Base-by-base conservation (phyloP, 768 basidiomycete species). In the Russula dissimulans region DNA sequence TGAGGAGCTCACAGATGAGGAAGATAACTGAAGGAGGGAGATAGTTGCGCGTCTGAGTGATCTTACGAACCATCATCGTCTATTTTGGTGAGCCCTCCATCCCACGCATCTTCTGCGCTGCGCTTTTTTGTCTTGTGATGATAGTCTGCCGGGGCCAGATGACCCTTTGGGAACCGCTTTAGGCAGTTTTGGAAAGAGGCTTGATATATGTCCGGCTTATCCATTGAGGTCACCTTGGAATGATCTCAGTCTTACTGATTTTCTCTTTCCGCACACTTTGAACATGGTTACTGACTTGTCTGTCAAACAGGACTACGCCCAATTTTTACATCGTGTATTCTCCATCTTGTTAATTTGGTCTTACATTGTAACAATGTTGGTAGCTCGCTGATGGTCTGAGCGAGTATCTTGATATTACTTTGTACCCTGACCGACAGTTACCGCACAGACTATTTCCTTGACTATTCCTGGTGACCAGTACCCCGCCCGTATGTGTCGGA, bases 1-100 rank as follows among this genome's bases (percentile, higher is more conserved):
- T 17, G 95, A 95, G 59, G 91, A 94, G 68, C 74, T 97, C 62
- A 97, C 95, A 3, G 93, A 94, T 22, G 84, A 84, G 7, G 83
- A 82, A 10, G 80, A 83, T 3, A 78, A 80, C 2, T 64, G 52
- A 64, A 41, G 29, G 43, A 46, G 43, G 41, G 47, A 17, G 34
- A 31, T 29, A 22, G 3, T 5, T 14, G 17, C 5, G 4, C 26
- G 43, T 39, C 26, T 22, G 5, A 12, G 8, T 29, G 22, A 14
- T 42, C 3, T 44, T 22, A 18, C 22, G 26, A 38, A 43, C 26
- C 17, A 12, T 55, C 22, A 45, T 22, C 22, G 29, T 38, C 17
- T 17, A 17, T 8, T 44, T 41, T 18, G 56, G 60, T 65, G 64
- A 55, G 59, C 31, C 11, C n/a, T 64, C 64, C 62, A 58, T 62